Evolutionary conservation across 1,284 basidiomycete species (phyloP).

Genomic region (Ceratobasidium sp.): DNA sequence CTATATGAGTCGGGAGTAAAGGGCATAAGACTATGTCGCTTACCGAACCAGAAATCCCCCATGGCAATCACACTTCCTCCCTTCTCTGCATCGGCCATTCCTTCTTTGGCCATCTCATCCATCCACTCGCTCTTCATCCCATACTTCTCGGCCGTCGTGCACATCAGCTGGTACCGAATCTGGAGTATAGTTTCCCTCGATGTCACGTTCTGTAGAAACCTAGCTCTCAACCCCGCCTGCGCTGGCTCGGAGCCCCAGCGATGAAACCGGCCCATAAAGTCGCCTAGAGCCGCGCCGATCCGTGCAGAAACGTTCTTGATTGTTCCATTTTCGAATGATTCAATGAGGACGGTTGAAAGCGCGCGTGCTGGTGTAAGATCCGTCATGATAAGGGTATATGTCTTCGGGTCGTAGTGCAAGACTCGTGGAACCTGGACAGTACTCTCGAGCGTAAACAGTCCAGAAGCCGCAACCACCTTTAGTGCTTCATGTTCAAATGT

Average conservation of each 20-base stretch:
- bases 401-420: conserved; percentile 15
- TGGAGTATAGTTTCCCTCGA: conserved; percentile 4
- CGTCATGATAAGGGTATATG: conserved; percentile 22
- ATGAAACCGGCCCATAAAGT: conserved; percentile 44
- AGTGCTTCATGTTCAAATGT: conserved; percentile 28
- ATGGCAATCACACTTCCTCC: conserved; percentile 47
- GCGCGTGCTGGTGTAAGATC: conserved; percentile 1
- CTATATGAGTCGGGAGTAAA: not conserved
- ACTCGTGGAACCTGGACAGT: conserved; percentile 18
- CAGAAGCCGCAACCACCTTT: not conserved
- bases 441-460: not conserved
- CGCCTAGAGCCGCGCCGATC: conserved; percentile 16
- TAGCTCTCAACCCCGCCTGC: not conserved
- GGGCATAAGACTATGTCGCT: not conserved
- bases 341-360: conserved; percentile 1
- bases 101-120: conserved; percentile 59
- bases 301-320: not conserved
- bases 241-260: conserved; percentile 4
- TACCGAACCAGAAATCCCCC: conserved; percentile 38
- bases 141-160: conserved; percentile 6
- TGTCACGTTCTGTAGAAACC: conserved; percentile 8
- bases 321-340: conserved; percentile 1
- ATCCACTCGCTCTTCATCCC: conserved; percentile 44
- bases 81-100: conserved; percentile 59
- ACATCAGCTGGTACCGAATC: conserved; percentile 18